A percentile compares a stretch with the other conserved stretches of the same genome.
Evolutionary conservation across 148 eudicot species (phyloP).

Genomic region (Linanthus parryae): DNA sequence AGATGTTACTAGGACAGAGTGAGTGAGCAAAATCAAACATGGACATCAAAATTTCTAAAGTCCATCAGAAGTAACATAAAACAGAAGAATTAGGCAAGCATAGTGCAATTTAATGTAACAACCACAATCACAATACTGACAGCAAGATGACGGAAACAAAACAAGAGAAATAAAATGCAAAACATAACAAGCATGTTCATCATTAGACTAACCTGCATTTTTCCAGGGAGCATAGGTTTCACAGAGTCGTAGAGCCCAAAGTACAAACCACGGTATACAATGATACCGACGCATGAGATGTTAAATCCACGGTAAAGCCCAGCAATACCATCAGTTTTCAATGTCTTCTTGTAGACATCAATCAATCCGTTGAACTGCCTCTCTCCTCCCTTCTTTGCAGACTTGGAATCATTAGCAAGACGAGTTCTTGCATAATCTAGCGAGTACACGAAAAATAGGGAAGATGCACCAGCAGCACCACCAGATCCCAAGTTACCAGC

Average conservation of each 20-base stretch:
- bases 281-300: constrained; percentile 8
- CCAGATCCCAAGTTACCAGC: constrained; percentile 11
- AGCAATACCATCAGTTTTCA: constrained; percentile 4
- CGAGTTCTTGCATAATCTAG: constrained; percentile 7
- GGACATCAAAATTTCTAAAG: no score
- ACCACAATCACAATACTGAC: no score
- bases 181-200: no score
- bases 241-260: constrained; percentile 7
- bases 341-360: constrained; percentile 7
- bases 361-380: constrained; percentile 7
- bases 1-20: no score
- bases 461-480: constrained; percentile 11
- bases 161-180: no score
- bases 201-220: no score
- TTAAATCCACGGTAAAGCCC: constrained; percentile 11
- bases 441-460: constrained; percentile 4
- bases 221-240: not conserved
- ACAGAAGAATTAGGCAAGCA: no score
- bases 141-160: no score
- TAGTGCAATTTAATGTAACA: no score
- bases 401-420: constrained; percentile 7
- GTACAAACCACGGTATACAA: constrained; percentile 9
- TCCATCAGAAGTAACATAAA: no score
- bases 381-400: constrained; percentile 9
- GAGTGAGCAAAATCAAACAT: no score